A percentile compares a stretch with the other conserved stretches of the same genome.
Conservation (phyloP, 441 rosid species). For the Populus hybrid region DNA sequence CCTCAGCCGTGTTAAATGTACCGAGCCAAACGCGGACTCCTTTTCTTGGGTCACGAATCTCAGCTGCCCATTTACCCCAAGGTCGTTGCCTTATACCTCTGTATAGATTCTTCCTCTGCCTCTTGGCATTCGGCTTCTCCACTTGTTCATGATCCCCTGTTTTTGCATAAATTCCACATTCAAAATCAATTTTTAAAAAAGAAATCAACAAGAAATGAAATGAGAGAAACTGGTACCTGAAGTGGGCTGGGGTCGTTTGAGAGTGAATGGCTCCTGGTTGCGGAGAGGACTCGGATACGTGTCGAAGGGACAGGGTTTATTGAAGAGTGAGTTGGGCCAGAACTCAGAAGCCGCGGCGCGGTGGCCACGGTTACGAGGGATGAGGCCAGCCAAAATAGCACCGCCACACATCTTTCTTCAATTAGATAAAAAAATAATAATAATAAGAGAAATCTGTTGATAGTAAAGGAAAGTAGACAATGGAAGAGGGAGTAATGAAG, state of each 20-base stretch:
- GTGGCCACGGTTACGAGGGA: constrained; percentile 36
- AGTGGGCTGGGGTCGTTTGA: constrained; percentile 27
- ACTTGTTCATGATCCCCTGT: constrained; percentile 24
- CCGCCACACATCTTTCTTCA: constrained; percentile 65
- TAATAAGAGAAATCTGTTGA: neutral
- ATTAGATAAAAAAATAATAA: neutral
- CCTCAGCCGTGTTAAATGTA: constrained; percentile 81
- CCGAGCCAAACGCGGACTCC: constrained; percentile 93
- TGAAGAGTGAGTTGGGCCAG: constrained; percentile 41
- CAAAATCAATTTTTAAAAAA: neutral
- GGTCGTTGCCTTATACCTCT: constrained; percentile 86
- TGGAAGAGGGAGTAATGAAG: neutral
- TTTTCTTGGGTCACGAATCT: constrained; percentile 86
- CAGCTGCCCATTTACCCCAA: constrained; percentile 96
- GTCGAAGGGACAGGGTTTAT: constrained; percentile 24
- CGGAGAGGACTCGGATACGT: neutral
- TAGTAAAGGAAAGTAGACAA: neutral
- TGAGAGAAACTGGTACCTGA: constrained; percentile 30
- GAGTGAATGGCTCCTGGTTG: constrained; percentile 15
- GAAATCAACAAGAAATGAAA: neutral
- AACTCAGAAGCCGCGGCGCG: constrained; percentile 34
- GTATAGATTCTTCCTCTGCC: constrained; percentile 73
- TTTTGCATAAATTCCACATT: constrained; percentile 25
- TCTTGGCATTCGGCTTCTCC: constrained; percentile 40
- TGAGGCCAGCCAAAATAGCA: constrained; percentile 46